phyloP scores from a whole-genome alignment of 352 stramenopile species.

The Phytophthora vignae region DNA sequence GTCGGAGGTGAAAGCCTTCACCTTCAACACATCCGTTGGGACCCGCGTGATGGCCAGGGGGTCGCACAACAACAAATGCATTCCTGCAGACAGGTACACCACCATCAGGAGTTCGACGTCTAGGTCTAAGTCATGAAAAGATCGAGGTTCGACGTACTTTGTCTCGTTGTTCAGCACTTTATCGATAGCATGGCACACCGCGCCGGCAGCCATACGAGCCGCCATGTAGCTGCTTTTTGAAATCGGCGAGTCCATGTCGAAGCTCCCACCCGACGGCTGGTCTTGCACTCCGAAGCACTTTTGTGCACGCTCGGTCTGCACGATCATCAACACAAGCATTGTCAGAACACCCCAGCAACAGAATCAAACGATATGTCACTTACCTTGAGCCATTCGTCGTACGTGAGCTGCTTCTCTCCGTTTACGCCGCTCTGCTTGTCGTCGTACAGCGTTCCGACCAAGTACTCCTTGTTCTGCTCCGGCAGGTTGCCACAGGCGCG shows the following conservation, averaged over 20 bases:
- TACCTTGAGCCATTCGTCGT: slow-evolving; percentile 62
- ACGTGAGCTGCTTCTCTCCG: slow-evolving; percentile 39
- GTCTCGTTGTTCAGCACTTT: slow-evolving; percentile 63
- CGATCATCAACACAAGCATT: slow-evolving; percentile 1
- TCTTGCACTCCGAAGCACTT: slow-evolving; percentile 60
- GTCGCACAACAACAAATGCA: slow-evolving; percentile 66
- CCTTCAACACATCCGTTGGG: slow-evolving; percentile 68
- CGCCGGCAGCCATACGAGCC: slow-evolving; percentile 59
- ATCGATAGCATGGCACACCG: slow-evolving; percentile 73
- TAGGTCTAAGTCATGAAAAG: background rate
- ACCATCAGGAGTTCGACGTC: background rate
- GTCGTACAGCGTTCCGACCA: slow-evolving; percentile 51
- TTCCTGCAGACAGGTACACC: slow-evolving; percentile 43
- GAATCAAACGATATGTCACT: background rate
- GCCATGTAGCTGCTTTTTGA: slow-evolving; percentile 68
- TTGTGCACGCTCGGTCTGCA: slow-evolving; percentile 52
- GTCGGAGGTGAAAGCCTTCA: slow-evolving; percentile 56
- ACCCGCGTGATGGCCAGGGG: slow-evolving; percentile 66
- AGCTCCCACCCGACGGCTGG: slow-evolving; percentile 53
- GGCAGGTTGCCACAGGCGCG: slow-evolving; percentile 47
- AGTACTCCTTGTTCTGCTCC: slow-evolving; percentile 53
- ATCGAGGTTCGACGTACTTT: slow-evolving; percentile 42
- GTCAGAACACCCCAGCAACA: slow-evolving; percentile 1
- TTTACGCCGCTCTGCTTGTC: slow-evolving; percentile 24
- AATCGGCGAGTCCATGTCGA: slow-evolving; percentile 75